Percentiles rank a stretch among this genome's conserved stretches.
These are phyloP conservation scores for Stellera chamaejasme DNA, from an alignment of 345 rosid species.

Conservation along the genomic window DNA sequence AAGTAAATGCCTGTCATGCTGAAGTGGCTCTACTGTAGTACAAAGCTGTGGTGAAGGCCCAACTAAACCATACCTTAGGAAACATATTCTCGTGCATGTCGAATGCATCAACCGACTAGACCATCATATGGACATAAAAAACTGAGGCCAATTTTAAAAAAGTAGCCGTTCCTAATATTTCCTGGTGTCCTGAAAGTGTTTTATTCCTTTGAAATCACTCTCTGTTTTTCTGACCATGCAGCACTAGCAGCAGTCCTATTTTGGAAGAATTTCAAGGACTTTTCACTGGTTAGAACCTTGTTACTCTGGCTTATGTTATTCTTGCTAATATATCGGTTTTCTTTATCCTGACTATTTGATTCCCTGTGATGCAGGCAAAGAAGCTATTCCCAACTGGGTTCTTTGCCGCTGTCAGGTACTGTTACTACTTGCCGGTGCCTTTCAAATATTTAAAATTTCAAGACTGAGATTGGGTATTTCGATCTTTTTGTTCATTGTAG, in stretches of 20 bases:
- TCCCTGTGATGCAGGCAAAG: conserved; percentile 58
- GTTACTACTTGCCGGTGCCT: neutral
- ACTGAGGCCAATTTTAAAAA: no score
- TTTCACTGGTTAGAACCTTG: conserved; percentile 40
- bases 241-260: conserved; percentile 65
- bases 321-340: conserved; percentile 3
- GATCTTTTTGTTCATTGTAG: no score
- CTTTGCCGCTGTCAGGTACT: conserved; percentile 55
- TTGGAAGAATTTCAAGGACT: conserved; percentile 65
- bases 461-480: neutral
- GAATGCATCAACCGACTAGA: no score
- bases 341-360: conserved; percentile 12
- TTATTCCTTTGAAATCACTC: neutral
- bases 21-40: no score
- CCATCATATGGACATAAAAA: no score
- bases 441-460: neutral
- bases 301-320: neutral
- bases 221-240: conserved; percentile 27
- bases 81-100: no score
- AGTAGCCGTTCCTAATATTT: no score
- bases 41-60: no score
- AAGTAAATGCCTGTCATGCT: no score
- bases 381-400: conserved; percentile 58
- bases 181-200: no score
- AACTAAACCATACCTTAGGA: no score